Evolutionary conservation across 2,329 filamentous ascomycete genomes (phyloP), one percentile per base, ranked within the genome.

Genomic region (Graphilbum ipis-grandicollis): DNA sequence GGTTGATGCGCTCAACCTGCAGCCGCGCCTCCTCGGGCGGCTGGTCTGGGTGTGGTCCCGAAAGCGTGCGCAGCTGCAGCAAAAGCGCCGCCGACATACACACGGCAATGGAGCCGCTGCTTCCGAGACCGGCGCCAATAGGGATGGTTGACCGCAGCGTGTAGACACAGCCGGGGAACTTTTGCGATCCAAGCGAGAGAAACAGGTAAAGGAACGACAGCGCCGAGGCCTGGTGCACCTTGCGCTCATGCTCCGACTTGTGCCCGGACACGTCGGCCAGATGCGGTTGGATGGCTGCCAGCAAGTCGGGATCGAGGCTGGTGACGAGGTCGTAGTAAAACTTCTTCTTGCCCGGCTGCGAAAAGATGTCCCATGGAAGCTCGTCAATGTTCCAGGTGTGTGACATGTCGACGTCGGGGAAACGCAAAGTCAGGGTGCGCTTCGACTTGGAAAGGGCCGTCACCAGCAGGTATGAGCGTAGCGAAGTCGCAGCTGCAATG

Each of bases 361-460:
- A 73, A 58, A 98, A 98, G 14, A 69, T 59, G 8, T 69, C 62
- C 90, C 90, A 98, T 0, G 90, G 90, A 30, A 98, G 64, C 9
- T 82, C 71, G 55, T 93, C 82, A 44, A 98, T 93, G 52, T 90
- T 75, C 90, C 90, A 98, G 1, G 80, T 85, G 56, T 98, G 85
- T 38, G 80, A 67, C 46, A 98, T 68, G 46, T 79, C 76, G 47
- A 96, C 85, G 54, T 98, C 90, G 42, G 85, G 78, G 55, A 98
- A 96, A 49, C 79, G 79, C 38, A 98, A 65, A 3, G 81, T 81
- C 35, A 98, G 76, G 13, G 80, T 93, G 41, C 84, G 76, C 52
- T 79, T 81, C 31, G 85, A 92, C 60, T 94, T 94, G 44, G 85
- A 92, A 33, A 93, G 72, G 13, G 88, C 82, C 14, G 86, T 93